A percentile compares a stretch with the other conserved stretches of the same genome.
Conservation (phyloP, 2,329 filamentous ascomycete species). For the Colletotrichum zoysiae region DNA sequence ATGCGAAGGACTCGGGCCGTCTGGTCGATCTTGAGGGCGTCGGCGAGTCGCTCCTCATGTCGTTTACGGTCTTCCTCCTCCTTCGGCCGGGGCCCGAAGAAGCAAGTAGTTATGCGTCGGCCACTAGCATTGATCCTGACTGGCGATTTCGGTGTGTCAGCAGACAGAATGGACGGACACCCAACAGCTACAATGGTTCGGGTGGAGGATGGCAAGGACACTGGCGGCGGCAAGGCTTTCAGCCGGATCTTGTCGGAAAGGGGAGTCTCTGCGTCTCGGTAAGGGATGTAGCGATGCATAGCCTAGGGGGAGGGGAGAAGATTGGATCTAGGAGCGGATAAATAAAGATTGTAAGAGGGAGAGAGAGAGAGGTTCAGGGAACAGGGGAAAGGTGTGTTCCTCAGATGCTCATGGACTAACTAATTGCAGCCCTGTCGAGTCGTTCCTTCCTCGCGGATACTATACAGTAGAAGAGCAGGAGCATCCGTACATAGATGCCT, state of each 20-base stretch:
- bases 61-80: constrained; percentile 73
- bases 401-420: not conserved
- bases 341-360: not conserved
- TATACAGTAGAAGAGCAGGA: not conserved
- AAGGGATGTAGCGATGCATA: constrained; percentile 65
- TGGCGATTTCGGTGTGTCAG: constrained; percentile 44
- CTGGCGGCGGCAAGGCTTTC: not conserved
- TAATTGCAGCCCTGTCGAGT: too few species aligned
- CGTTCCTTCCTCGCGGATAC: not conserved
- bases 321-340: constrained; percentile 1
- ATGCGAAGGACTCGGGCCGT: constrained; percentile 74
- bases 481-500: too few species aligned
- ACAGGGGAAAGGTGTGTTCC: too few species aligned
- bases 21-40: constrained; percentile 84
- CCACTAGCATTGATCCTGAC: constrained; percentile 75
- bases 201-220: not conserved
- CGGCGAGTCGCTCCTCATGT: constrained; percentile 80
- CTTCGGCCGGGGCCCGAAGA: constrained; percentile 55
- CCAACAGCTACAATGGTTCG: not conserved
- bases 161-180: constrained; percentile 52
- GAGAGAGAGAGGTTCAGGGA: not conserved
- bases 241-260: constrained; percentile 56
- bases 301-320: not conserved
- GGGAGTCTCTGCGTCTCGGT: constrained; percentile 52
- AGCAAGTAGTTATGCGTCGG: constrained; percentile 70